Evolutionary conservation across 148 eudicot species (phyloP), one percentile per base, ranked within the genome.

Genomic region (Fagopyrum homotropicum): DNA sequence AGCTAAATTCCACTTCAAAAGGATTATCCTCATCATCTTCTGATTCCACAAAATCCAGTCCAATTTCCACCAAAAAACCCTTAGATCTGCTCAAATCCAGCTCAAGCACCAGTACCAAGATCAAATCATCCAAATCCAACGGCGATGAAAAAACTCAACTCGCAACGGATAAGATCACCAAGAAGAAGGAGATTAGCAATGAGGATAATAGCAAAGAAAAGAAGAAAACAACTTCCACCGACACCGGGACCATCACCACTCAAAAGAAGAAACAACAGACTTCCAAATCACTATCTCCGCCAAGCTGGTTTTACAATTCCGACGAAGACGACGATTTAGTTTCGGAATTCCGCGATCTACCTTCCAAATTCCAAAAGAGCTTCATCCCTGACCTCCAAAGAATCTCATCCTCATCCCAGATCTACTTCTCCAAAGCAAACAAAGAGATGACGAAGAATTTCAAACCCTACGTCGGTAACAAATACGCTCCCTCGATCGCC

Each of bases 341-440:
- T 0, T 57, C 96, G 0, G 98, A 84, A 17, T 85, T 94, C 78
- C 79, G 83, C 78, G 92, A 88, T 73, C 84, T 94, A 1, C 93
- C 98, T 3, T 72, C 85, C 0, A 94, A 85, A 77, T 92, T 94
- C 50, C 98, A 94, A 70, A 79, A 90, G 80, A 57, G 89, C 55
- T 76, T 94, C n/a, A 50, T 94, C 77, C 98, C 98, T 77, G 98
- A 94, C 78, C 77, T 94, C 47, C 89, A 88, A 47, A 80, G 68
- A 81, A 82, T 94, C 51, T 91, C 96, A 46, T 73, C 89, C 16
- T 85, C 93, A 6, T 93, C 98, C 4, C 78, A 82, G 72, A 66
- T 77, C 6, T 93, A 93, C 82, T 80, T 91, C 11, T 75, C 80
- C 0, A 86, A 75, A 77, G 84, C 88, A 73, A 88, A 89, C 81